Evolutionary conservation across 768 basidiomycete species (phyloP), one percentile per base, ranked within the genome.

Genomic region (Lactarius sanguifluus): DNA sequence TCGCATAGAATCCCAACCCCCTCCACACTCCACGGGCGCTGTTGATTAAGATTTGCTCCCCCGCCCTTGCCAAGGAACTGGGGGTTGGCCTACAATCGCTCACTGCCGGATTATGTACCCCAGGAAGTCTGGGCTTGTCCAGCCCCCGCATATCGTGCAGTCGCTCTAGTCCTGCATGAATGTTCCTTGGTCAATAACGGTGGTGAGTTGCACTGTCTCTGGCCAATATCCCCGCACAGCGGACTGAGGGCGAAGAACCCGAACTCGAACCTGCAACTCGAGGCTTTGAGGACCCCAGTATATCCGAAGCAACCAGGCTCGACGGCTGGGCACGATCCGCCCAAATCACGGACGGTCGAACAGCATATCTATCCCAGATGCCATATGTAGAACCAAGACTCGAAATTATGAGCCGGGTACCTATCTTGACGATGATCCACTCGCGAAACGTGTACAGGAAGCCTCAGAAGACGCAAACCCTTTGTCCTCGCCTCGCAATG

Each of bases 381-480:
- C 66, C 62, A 64, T 67, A 56, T 54, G 28, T 15, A 41, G 66
- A 64, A 60, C 25, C 20, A 60, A 56, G 15, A 25, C 34, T 54
- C 12, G 62, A 67, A 59, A 56, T 55, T 47, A 55, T 4, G 52
- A 34, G n/a, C 57, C 41, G 25, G 40, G 62, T 64, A 64, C 66
- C 62, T 64, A 67, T 67, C 52, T 30, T 45, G 66, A 63, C 57
- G 28, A 45, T 64, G 58, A 67, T 67, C 66, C 30, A 59, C 43
- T 32, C 13, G 25, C 50, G n/a, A 28, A 56, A 41, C 52, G 62
- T 67, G 65, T 66, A 32, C 52, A 28, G n/a, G 66, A 67, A 67
- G 66, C 58, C 12, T 6, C 55, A 41, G 69, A 70, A 70, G 43
- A 43, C 23, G 9, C 34, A 32, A 34, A 16, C 36, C 50, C 41